Evolutionary conservation across 768 basidiomycete species (phyloP), one percentile per base, ranked within the genome.

Genomic region (Leccinellum luteum): DNA sequence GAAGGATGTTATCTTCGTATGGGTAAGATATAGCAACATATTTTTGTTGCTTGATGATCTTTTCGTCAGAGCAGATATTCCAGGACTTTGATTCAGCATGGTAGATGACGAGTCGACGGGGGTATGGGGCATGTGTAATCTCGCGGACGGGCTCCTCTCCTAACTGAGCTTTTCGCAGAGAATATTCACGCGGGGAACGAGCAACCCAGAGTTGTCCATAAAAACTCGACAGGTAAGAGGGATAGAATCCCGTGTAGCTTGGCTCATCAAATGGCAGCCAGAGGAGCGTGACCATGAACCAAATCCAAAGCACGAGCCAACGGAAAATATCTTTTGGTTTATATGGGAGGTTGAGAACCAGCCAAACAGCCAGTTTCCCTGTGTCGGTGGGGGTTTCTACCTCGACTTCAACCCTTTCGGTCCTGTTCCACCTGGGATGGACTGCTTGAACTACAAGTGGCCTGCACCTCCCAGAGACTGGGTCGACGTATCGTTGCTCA

Each of bases 371-470:
- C 14, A 69, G 65, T 32, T 55, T 56, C 17, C 56, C 61, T 9
- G 55, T 41, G 14, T 43, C 35, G 1, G 52, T 47, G 15, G 19
- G 2, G 10, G 34, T 55, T 25, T 12, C 48, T 21, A 69, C 30
- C 0, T 1, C 0, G 5, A 32, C 9, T 27, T 69, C 61, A 12
- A 4, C 32, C 7, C 52, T 14, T 6, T 34, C 32, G 1, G 5
- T 9, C 13, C 8, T 15, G 5, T 8, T 17, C 21, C 0, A 2
- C 1, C 30, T 48, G 8, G 68, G 65, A n/a, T 59, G 56, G 25
- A 69, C 58, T 21, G 62, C 68, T 43, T 71, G 68, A n/a, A 71
- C 58, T 12, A 25, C 0, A 21, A 71, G 67, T 13, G 21, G 54
- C 47, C 21, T 71, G 45, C 69, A 69, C 48, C 25, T 69, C 21